A percentile compares a stretch with the other conserved stretches of the same genome.
These are phyloP conservation scores for Ceratocystis diversiconidia DNA, from an alignment of 2,329 filamentous ascomycete genomes.

Conservation along the genomic window DNA sequence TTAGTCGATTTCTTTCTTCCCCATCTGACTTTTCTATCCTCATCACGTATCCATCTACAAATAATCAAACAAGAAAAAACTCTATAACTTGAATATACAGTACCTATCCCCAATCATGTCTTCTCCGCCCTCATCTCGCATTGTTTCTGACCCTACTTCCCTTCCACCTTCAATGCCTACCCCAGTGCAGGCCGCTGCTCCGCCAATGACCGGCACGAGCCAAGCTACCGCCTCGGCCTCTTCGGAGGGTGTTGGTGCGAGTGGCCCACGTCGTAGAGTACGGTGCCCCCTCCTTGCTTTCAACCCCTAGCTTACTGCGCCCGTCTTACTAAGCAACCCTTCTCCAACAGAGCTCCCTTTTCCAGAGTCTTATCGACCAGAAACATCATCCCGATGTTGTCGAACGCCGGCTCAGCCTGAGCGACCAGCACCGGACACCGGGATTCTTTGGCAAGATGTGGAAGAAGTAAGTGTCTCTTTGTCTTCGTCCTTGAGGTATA, in stretches of 20 bases:
- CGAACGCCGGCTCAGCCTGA: slow-evolving; percentile 40
- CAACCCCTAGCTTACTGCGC: not conserved
- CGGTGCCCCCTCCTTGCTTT: not conserved
- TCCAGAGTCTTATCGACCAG: slow-evolving; percentile 37
- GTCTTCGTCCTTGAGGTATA: not conserved
- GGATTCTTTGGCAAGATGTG: slow-evolving; percentile 42
- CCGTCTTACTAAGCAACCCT: not conserved
- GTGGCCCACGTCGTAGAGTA: not conserved
- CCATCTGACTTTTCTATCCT: too few relatives aligned
- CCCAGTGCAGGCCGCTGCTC: not conserved
- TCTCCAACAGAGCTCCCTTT: slow-evolving; percentile 22
- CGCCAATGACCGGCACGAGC: not conserved
- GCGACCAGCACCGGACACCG: slow-evolving; percentile 36
- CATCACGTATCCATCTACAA: too few relatives aligned
- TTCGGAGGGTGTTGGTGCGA: not conserved
- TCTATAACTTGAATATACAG: not conserved
- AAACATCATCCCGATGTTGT: slow-evolving; percentile 33
- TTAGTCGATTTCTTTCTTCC: too few relatives aligned
- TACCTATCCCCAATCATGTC: not conserved
- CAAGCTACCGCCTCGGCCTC: not conserved
- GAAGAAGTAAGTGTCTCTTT: slow-evolving; percentile 34
- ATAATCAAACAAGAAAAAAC: too few relatives aligned
- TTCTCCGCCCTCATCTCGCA: not conserved
- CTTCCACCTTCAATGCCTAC: not conserved
- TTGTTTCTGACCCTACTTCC: not conserved